A percentile compares a stretch with the other conserved stretches of the same genome.
Conservation (phyloP, 306 rosid species). For the Dryas drummondii region DNA sequence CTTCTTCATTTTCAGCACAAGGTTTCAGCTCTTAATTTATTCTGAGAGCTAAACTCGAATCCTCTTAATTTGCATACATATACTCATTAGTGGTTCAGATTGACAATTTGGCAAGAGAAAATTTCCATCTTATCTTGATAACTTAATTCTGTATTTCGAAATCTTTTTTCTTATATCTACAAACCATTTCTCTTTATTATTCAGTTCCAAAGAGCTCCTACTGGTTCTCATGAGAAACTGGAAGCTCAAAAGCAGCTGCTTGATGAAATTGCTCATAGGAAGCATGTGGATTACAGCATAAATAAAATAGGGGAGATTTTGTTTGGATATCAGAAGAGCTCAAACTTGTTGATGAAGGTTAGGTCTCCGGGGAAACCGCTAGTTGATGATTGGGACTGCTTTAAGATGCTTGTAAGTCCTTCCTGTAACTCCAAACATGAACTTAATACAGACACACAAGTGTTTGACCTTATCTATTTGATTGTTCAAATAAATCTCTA, state of each 20-base stretch:
- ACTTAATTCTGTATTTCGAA: not conserved
- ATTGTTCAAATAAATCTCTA: not conserved
- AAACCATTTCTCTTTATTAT: not conserved
- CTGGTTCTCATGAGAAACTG: slow-evolving; percentile 33
- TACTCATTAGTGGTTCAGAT: not conserved
- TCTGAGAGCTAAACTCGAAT: not conserved
- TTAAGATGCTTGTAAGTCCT: slow-evolving; percentile 42
- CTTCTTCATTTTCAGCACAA: slow-evolving; percentile 40
- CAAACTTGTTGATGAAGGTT: slow-evolving; percentile 25
- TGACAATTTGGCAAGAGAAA: no score
- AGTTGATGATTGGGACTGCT: slow-evolving; percentile 61
- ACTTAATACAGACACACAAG: no score
- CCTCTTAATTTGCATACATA: not conserved
- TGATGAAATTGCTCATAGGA: slow-evolving; percentile 33
- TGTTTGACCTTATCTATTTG: not conserved
- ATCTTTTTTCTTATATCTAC: not conserved
- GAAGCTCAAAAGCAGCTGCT: slow-evolving; percentile 36
- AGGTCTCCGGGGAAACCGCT: slow-evolving; percentile 46
- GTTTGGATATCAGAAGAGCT: slow-evolving; percentile 36
- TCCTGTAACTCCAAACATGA: no score
- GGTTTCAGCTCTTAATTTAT: slow-evolving; percentile 24
- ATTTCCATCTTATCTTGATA: no score
- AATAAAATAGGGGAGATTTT: slow-evolving; percentile 29
- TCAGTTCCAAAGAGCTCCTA: slow-evolving; percentile 35
- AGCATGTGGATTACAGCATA: slow-evolving; percentile 31